Percentiles rank a stretch among this genome's conserved stretches.
Conservation (phyloP, 768 basidiomycete species). For the Amylocystis lapponica region DNA sequence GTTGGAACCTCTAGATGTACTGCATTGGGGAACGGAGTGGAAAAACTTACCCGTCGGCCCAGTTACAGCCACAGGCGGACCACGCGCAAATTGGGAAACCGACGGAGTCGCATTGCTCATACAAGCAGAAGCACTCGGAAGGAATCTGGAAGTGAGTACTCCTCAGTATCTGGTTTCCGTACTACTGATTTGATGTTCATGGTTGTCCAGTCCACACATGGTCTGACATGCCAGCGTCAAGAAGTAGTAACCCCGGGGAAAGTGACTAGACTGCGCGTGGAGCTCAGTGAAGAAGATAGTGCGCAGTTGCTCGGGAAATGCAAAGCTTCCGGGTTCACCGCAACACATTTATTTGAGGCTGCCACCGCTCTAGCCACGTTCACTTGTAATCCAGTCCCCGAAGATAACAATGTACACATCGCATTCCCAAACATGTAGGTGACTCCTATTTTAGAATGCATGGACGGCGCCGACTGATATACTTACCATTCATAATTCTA, state of each 20-base stretch:
- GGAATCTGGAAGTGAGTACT: background rate
- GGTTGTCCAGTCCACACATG: background rate
- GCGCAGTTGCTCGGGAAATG: background rate
- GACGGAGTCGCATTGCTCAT: background rate
- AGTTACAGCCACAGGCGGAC: conserved; percentile 2
- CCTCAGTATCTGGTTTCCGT: background rate
- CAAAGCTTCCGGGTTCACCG: background rate
- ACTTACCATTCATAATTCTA: background rate
- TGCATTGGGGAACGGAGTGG: conserved; percentile 2
- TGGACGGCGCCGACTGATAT: background rate
- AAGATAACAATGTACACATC: background rate
- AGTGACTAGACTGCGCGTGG: background rate
- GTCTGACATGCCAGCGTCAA: background rate
- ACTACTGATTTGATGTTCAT: background rate
- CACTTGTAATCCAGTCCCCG: background rate
- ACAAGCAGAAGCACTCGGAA: background rate
- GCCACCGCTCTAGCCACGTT: background rate
- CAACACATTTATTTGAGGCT: background rate
- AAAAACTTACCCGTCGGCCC: conserved; percentile 1
- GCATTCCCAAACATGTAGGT: too few species aligned
- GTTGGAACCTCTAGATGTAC: background rate
- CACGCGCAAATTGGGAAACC: conserved; percentile 1
- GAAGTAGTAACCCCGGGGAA: background rate
- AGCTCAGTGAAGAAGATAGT: background rate
- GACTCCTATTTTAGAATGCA: background rate